Percentiles rank a stretch among this genome's conserved stretches.
Conservation (phyloP, 1,284 basidiomycete genomes). For the Ceratobasidium papillatum region DNA sequence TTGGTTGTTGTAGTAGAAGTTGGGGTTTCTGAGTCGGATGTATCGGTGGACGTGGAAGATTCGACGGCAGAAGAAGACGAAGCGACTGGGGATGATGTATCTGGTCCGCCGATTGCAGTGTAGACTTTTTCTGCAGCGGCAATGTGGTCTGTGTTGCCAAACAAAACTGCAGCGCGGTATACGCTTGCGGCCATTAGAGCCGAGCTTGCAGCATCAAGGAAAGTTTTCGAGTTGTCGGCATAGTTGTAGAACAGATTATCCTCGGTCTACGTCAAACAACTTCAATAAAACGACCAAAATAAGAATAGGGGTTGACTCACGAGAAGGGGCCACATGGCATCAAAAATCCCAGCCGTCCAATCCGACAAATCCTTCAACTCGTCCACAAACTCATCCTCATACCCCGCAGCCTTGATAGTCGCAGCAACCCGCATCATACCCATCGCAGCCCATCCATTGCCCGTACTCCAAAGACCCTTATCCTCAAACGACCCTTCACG, state of each 20-base stretch:
- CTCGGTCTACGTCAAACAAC: conserved; percentile 25
- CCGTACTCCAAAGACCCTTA: conserved; percentile 47
- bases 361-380: conserved; percentile 67
- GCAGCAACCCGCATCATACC: conserved; percentile 49
- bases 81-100: neutral
- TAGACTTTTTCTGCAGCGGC: conserved; percentile 67
- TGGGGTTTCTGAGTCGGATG: neutral
- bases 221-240: conserved; percentile 63
- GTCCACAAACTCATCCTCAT: conserved; percentile 52
- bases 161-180: conserved; percentile 70
- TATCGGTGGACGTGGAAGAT: conserved; percentile 39
- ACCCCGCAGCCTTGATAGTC: neutral
- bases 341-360: conserved; percentile 79
- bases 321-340: conserved; percentile 69
- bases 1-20: neutral
- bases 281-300: neutral
- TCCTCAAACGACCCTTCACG: conserved; percentile 40
- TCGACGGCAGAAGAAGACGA: neutral
- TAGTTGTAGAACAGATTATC: conserved; percentile 77
- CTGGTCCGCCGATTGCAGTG: conserved; percentile 49
- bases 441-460: conserved; percentile 49
- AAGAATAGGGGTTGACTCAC: conserved; percentile 49
- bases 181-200: conserved; percentile 80
- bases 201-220: conserved; percentile 78
- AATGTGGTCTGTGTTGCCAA: conserved; percentile 61